phyloP scores from a whole-genome alignment of 352 stramenopile genomes.

The Phytophthora brassicae region DNA sequence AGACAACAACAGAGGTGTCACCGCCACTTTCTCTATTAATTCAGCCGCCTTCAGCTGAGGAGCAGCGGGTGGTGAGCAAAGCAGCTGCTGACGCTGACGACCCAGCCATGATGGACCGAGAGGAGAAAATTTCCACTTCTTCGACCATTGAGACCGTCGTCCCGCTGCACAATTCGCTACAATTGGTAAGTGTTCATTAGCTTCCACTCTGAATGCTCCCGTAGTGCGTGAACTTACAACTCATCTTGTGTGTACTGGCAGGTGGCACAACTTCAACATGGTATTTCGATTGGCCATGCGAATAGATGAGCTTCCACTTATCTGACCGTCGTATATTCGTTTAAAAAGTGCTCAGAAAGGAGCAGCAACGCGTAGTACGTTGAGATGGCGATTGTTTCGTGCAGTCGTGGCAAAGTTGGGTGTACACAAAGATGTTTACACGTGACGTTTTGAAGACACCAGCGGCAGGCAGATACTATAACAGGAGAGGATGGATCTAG shows the following conservation, averaged over 20 bases:
- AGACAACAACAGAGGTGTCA: conserved; percentile 9
- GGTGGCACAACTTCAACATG: conserved; percentile 57
- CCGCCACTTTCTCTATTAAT: conserved; percentile 12
- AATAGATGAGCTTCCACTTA: conserved; percentile 35
- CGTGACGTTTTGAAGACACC: conserved; percentile 26
- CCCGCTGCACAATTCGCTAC: conserved; percentile 63
- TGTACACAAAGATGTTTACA: conserved; percentile 5
- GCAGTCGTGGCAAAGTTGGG: conserved; percentile 7
- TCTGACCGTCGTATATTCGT: too few species aligned
- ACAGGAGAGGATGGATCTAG: background rate
- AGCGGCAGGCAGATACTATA: conserved; percentile 6
- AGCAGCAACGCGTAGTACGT: background rate
- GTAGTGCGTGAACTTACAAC: background rate
- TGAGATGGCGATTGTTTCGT: background rate
- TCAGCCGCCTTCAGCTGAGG: conserved; percentile 6
- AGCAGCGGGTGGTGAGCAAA: conserved; percentile 36
- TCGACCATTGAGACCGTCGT: conserved; percentile 82
- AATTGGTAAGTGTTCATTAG: conserved; percentile 54
- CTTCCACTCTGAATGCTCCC: background rate
- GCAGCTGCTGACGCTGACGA: conserved; percentile 34
- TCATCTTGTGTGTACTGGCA: conserved; percentile 9
- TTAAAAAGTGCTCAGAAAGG: background rate
- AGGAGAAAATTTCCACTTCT: conserved; percentile 61
- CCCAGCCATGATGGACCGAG: conserved; percentile 35
- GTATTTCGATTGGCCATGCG: conserved; percentile 51